phyloP scores from a whole-genome alignment of 192 early-diverging fungal species.

The Coemansia sp. region DNA sequence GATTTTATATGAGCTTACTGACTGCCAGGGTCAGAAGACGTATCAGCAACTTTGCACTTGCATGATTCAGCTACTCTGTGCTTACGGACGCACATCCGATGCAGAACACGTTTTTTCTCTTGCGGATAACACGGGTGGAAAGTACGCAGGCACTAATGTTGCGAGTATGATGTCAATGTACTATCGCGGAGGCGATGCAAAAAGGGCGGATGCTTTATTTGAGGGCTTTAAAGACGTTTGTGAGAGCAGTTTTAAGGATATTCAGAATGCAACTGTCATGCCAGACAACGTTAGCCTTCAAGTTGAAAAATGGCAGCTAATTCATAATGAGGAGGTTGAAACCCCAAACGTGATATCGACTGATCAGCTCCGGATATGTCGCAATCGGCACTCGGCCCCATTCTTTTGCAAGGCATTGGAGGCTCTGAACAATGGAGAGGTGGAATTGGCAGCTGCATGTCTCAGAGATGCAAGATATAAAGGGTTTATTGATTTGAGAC shows the following conservation, averaged over 20 bases:
- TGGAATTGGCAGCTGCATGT: constrained; percentile 12
- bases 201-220: constrained; percentile 20
- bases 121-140: constrained; percentile 1
- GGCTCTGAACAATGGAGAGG: constrained; percentile 7
- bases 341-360: constrained; percentile 5
- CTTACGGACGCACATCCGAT: constrained; percentile 18
- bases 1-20: constrained; percentile 7
- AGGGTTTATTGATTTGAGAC: constrained; percentile 2
- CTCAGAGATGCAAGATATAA: constrained; percentile 17
- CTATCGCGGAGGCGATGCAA: constrained; percentile 18
- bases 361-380: constrained; percentile 13
- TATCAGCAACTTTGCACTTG: not conserved
- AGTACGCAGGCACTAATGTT: constrained; percentile 16
- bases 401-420: constrained; percentile 28
- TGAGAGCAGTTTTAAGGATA: constrained; percentile 9
- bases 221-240: constrained; percentile 12
- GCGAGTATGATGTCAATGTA: constrained; percentile 39
- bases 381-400: constrained; percentile 21
- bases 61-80: constrained; percentile 22
- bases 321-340: constrained; percentile 11
- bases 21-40: not conserved
- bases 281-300: constrained; percentile 21
- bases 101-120: constrained; percentile 27
- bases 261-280: constrained; percentile 15
- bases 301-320: constrained; percentile 29